phyloP scores from a whole-genome alignment of 1,139 yeast genomes.

The Eremothecium coryli region DNA sequence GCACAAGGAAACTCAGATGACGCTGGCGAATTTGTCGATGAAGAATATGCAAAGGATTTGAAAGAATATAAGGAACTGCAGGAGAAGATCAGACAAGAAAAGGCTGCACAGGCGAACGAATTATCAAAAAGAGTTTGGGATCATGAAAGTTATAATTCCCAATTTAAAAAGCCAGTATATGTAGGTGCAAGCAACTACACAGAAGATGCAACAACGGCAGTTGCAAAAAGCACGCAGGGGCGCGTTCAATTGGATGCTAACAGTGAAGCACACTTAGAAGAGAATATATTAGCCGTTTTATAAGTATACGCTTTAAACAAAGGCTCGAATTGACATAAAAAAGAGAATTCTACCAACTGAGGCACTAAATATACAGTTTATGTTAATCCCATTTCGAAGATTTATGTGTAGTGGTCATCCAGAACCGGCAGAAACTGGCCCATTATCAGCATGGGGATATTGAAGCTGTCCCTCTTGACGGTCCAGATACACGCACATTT shows the following conservation, averaged over 20 bases:
- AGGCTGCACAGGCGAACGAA: slow-evolving; percentile 25
- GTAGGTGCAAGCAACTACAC: slow-evolving; percentile 12
- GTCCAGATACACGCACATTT: slow-evolving; percentile 81
- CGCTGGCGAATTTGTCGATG: slow-evolving; percentile 21
- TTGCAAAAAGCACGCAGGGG: not conserved
- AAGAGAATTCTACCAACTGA: not conserved
- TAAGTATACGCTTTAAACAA: not conserved
- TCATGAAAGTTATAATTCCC: slow-evolving; percentile 40
- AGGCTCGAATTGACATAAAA: not conserved
- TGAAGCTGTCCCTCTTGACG: slow-evolving; percentile 78
- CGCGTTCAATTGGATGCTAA: slow-evolving; percentile 1
- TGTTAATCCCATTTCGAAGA: not conserved
- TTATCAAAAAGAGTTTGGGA: slow-evolving; percentile 46
- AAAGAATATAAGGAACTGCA: slow-evolving; percentile 32
- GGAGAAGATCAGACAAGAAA: slow-evolving; percentile 28
- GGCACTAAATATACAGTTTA: not conserved
- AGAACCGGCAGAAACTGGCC: slow-evolving; percentile 79
- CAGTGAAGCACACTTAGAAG: not conserved
- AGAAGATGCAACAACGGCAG: not conserved
- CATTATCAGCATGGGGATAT: slow-evolving; percentile 85
- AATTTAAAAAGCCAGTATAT: slow-evolving; percentile 37
- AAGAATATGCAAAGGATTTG: slow-evolving; percentile 24
- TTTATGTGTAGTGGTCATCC: slow-evolving; percentile 12
- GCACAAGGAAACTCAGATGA: slow-evolving; percentile 9
- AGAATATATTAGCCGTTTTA: slow-evolving; percentile 2